Percentiles rank a stretch among this genome's conserved stretches.
phyloP scores from a whole-genome alignment of 2,329 filamentous ascomycete genomes.

The Hypoxylon sp. region DNA sequence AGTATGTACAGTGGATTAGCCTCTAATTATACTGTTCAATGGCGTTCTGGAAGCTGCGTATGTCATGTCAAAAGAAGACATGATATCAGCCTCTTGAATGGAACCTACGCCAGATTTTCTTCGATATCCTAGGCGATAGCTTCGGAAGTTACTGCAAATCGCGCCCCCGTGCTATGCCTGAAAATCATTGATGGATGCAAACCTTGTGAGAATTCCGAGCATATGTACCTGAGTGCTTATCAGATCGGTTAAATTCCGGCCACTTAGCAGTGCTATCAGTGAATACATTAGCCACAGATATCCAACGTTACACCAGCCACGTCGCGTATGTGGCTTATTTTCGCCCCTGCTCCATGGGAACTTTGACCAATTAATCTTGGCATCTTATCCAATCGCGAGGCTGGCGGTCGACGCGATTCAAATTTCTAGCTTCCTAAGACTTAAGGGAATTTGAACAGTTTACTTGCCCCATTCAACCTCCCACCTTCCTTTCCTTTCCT shows the following conservation, averaged over 20 bases:
- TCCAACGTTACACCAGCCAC: not conserved
- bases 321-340: conserved; percentile 5
- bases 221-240: not conserved
- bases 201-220: too few relatives aligned
- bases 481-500: conserved; percentile 2
- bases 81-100: too few relatives aligned
- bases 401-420: conserved; percentile 40
- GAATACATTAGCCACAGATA: not conserved
- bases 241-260: not conserved
- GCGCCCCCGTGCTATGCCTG: too few relatives aligned
- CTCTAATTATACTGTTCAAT: not conserved
- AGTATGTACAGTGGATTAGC: not conserved
- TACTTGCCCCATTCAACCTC: conserved; percentile 8
- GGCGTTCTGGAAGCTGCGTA: too few relatives aligned
- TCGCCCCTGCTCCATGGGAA: not conserved
- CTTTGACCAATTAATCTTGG: conserved; percentile 15
- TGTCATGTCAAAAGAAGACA: not conserved
- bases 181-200: too few relatives aligned
- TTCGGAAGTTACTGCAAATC: not conserved
- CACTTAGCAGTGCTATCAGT: not conserved
- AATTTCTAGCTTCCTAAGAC: conserved; percentile 41
- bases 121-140: too few relatives aligned
- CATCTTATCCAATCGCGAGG: conserved; percentile 36
- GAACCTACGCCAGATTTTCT: too few relatives aligned
- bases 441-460: conserved; percentile 21